phyloP scores from a whole-genome alignment of 805 yeast species.

The Nakazawaea siamensis region DNA sequence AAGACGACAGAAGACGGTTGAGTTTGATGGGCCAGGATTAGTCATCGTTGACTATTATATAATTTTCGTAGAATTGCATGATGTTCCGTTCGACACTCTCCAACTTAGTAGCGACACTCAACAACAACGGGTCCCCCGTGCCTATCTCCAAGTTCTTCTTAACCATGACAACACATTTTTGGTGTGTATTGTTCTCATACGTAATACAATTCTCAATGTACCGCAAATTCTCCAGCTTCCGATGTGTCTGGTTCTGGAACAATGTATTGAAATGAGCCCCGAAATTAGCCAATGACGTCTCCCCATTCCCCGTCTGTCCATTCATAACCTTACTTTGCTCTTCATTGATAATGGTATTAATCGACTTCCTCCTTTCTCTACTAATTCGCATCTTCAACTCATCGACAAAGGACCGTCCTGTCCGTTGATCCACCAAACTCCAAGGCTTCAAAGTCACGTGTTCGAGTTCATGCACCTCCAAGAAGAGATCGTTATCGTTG shows the following conservation, averaged over 20 bases:
- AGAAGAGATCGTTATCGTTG: slow-evolving; percentile 52
- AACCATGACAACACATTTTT: slow-evolving; percentile 47
- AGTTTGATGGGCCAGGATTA: slow-evolving; percentile 17
- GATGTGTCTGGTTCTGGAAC: slow-evolving; percentile 25
- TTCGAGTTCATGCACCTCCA: slow-evolving; percentile 47
- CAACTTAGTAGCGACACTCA: slow-evolving; percentile 55
- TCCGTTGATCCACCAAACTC: slow-evolving; percentile 38
- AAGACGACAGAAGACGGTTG: slow-evolving; percentile 17
- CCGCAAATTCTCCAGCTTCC: slow-evolving; percentile 22
- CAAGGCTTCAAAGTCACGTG: slow-evolving; percentile 53
- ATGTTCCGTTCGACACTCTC: slow-evolving; percentile 50
- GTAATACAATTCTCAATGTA: slow-evolving; percentile 59
- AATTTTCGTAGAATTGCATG: slow-evolving; percentile 19
- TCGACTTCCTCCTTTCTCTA: slow-evolving; percentile 28
- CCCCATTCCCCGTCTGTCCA: background rate
- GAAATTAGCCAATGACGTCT: slow-evolving; percentile 9
- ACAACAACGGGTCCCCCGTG: slow-evolving; percentile 59
- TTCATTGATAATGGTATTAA: slow-evolving; percentile 29
- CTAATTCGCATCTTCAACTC: slow-evolving; percentile 47
- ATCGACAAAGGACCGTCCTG: slow-evolving; percentile 51
- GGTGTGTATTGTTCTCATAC: slow-evolving; percentile 30
- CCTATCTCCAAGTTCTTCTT: slow-evolving; percentile 50
- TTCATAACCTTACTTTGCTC: slow-evolving; percentile 19
- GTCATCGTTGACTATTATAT: slow-evolving; percentile 13
- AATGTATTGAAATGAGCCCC: slow-evolving; percentile 25